A percentile compares a stretch with the other conserved stretches of the same genome.
Conservation (phyloP, 306 rosid genomes). For the Erythrophleum fordii region DNA sequence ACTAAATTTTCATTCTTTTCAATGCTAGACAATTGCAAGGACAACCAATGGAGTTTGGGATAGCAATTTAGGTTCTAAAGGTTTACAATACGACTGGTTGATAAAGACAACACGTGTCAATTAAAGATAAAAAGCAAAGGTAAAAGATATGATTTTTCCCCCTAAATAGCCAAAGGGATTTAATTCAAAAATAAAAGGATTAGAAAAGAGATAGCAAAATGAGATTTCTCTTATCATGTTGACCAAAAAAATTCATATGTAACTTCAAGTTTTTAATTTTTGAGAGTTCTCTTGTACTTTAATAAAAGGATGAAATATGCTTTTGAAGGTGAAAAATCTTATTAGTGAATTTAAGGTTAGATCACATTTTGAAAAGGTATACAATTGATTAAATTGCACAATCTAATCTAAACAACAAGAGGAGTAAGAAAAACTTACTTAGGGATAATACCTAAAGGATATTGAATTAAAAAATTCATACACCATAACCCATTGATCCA, state of each 20-base stretch:
- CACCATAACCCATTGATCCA: neutral
- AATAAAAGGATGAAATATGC: neutral
- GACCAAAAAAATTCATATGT: neutral
- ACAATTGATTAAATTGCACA: neutral
- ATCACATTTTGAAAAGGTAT: neutral
- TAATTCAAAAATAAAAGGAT: too few relatives aligned
- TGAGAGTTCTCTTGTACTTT: neutral
- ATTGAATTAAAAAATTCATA: neutral
- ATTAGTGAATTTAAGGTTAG: neutral
- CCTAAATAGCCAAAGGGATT: neutral
- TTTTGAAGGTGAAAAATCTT: neutral
- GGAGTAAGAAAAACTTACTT: neutral
- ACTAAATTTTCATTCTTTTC: neutral
- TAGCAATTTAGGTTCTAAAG: neutral
- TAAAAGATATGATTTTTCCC: neutral
- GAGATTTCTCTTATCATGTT: neutral
- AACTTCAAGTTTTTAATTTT: neutral
- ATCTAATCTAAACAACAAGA: neutral
- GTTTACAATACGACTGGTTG: neutral
- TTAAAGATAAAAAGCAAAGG: neutral
- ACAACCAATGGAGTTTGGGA: neutral
- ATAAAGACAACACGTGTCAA: neutral
- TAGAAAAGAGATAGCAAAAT: neutral
- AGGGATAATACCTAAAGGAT: neutral
- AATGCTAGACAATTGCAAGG: neutral